Base-by-base conservation (phyloP, 345 rosid genomes). In the Aquilaria sinensis region DNA sequence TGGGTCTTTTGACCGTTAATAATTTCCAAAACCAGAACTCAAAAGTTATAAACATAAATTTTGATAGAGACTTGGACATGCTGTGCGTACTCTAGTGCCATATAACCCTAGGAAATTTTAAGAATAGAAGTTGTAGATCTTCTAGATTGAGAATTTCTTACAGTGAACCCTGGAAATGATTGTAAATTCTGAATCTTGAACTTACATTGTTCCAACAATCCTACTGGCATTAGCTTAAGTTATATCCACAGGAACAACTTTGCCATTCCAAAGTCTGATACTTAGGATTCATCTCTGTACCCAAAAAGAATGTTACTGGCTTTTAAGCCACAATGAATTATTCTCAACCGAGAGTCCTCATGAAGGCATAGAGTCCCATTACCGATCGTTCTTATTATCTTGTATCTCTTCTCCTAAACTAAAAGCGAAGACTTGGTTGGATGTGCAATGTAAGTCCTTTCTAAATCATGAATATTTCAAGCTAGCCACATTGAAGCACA, bases 1-100 rank as follows among this genome's bases (percentile, higher is more conserved):
- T 12, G 48, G 60, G 67, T 81, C 32, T 33, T 81, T 6, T 66
- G 46, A 30, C 92, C 85, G 45, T 72, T 78, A 2, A 81, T 56
- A 56, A 86, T 83, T 65, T 86, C 87, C 11, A 80, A 32, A 12
- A 81, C 51, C 45, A 86, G 62, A 5, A 81, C 87, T 0, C 89
- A 85, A 8, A 79, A 86, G 51, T 81, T 75, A 62, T 71, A 83
- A 10, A 83, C 87, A 53, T 83, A 87, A 5, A 84, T 78, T 59
- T 80, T 86, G 3, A 73, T 74, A 0, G 89, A 86, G 43, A 73
- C 83, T 1, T 67, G 60, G 4, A 87, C 89, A 2, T 76, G 68
- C 89, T 70, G 59, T 53, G 72, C 78, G 60, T 83, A 83, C 61
- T 83, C 86, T 2, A 86, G 85, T 15, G 87, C 73, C 78, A 77